phyloP scores from a whole-genome alignment of 768 basidiomycete species.

The Kwoniella pini region DNA sequence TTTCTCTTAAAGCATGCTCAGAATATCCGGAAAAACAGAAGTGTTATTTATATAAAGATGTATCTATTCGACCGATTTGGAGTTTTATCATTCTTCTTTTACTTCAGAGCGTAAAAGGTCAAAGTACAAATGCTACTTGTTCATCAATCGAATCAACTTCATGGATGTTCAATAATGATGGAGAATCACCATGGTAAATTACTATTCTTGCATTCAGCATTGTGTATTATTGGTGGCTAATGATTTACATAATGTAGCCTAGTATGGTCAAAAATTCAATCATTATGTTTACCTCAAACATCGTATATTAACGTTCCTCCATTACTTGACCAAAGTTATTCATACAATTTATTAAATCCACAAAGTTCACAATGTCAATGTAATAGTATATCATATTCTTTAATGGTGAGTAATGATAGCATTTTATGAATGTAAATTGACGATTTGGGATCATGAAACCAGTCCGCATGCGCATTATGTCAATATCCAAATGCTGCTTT shows the following conservation, averaged over 20 bases:
- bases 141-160: conserved; percentile 16
- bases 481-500: conserved; percentile 8
- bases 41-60: no score
- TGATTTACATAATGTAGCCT: conserved; percentile 17
- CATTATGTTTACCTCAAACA: conserved; percentile 32
- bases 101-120: conserved; percentile 6
- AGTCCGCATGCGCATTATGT: conserved; percentile 28
- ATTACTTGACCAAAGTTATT: conserved; percentile 28
- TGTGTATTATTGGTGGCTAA: no score
- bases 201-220: no score
- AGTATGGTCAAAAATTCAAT: conserved; percentile 44
- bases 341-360: conserved; percentile 29
- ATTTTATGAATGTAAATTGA: neutral
- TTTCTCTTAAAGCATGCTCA: no score
- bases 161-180: conserved; percentile 38
- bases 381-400: conserved; percentile 34
- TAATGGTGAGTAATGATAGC: conserved; percentile 35
- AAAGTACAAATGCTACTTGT: conserved; percentile 40
- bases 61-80: no score
- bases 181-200: conserved; percentile 47
- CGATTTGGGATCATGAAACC: no score
- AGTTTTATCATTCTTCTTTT: neutral
- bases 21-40: no score
- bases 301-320: conserved; percentile 43
- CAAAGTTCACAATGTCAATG: conserved; percentile 35